Evolutionary conservation across 352 stramenopile genomes (phyloP), one percentile per base, ranked within the genome.

Genomic region (Phytophthora pinifolia): DNA sequence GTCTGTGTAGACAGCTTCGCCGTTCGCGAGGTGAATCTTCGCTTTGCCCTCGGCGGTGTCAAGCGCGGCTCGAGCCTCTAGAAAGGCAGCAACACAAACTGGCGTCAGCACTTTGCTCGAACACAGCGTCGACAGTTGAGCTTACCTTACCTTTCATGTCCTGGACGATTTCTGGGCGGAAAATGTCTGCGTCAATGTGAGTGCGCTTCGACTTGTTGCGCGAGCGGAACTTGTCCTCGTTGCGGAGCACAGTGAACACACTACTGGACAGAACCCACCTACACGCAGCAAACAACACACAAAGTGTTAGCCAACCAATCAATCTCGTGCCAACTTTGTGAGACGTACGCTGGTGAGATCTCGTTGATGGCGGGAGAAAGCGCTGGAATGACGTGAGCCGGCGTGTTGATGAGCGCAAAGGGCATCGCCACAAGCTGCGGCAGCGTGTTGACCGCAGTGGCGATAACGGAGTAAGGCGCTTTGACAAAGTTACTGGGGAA

Each of bases 391-490:
- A 75, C 68, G 84, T 97, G 67, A 31, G 70, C 71, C 54, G 82
- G 74, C 4, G 74, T 81, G 41, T 88, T 94, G 46, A 94, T 79
- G 20, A 94, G 61, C 9, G 81, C 62, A 38, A 92, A 94, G 14
- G 86, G 83, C 83, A 94, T 91, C 15, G 84, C 53, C 12, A 94
- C 54, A 8, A 71, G 49, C 66, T 98, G 92, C n/a, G 92, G 88
- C 6, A 97, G 67, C 29, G 88, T 96, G 36, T 79, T 84, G 10
- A 96, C 86, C 12, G 93, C 96, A 4, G 96, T 98, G 0, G 96
- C 96, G 17, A 99, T 79, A 29, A 98, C 92, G 0, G 90, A 94
- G 79, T 98, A 99, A 6, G 92, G 91, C 32, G 93, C 67, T 22
- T 76, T 73, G 6, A 79, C 84, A 20, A 99, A 89, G 67, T 98